Evolutionary conservation across 1,284 basidiomycete species (phyloP).

Genomic region (Stereum hirsutum): DNA sequence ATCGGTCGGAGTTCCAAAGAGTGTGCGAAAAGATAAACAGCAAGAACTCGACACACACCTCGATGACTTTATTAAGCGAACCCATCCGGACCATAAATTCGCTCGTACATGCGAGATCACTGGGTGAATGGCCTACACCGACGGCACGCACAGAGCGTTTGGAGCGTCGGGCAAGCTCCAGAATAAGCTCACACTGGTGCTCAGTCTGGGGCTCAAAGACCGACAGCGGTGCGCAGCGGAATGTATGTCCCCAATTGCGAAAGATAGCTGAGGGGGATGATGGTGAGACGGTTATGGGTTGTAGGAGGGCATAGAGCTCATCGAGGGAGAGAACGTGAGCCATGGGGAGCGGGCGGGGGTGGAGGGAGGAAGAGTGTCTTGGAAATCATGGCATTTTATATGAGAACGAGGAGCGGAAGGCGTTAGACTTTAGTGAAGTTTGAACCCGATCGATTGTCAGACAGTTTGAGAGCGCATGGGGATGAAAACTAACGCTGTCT

Average conservation of each 20-base stretch:
- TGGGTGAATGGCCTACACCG: conserved; percentile 90
- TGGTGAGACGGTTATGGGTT: conserved; percentile 41
- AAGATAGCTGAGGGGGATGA: conserved; percentile 36
- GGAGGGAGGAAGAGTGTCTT: conserved; percentile 6
- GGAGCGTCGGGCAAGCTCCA: conserved; percentile 80
- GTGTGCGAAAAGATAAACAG: conserved; percentile 17
- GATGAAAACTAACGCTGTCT: too few relatives aligned
- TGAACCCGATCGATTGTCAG: conserved; percentile 4
- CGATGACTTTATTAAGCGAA: conserved; percentile 57
- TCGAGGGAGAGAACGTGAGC: conserved; percentile 21
- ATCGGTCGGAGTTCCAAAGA: conserved; percentile 1
- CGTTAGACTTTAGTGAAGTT: too few relatives aligned
- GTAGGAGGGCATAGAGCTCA: conserved; percentile 38
- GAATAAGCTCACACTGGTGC: conserved; percentile 65
- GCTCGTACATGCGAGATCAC: conserved; percentile 82
- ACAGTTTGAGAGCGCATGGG: too few relatives aligned
- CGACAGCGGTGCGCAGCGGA: conserved; percentile 49
- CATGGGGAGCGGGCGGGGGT: conserved; percentile 6
- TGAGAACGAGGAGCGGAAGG: too few relatives aligned
- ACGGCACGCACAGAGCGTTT: conserved; percentile 70
- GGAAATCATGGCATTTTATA: too few relatives aligned
- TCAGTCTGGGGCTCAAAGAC: conserved; percentile 76
- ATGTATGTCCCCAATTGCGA: conserved; percentile 68
- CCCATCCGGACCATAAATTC: conserved; percentile 79
- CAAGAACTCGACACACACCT: conserved; percentile 44